phyloP scores from a whole-genome alignment of 2,329 filamentous ascomycete species.

The Fusarium pseudograminearum region DNA sequence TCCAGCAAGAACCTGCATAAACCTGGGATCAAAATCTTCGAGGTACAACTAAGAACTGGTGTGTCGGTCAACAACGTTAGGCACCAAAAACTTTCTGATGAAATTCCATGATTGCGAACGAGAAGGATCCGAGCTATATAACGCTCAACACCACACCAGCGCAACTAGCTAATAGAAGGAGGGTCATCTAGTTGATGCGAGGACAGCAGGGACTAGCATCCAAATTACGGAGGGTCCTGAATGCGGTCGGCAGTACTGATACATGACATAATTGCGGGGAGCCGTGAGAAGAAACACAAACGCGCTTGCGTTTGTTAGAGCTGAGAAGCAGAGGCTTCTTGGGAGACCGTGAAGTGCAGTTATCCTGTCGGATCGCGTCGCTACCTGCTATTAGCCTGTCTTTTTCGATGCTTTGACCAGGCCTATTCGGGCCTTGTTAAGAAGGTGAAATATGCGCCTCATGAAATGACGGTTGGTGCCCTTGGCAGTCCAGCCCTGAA shows the following conservation, averaged over 20 bases:
- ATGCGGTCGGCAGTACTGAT: conserved; percentile 52
- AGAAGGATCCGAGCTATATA: conserved; percentile 49
- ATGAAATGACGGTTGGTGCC: conserved; percentile 34
- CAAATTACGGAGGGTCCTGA: conserved; percentile 54
- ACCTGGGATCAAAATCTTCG: conserved; percentile 34
- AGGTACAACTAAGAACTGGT: conserved; percentile 25
- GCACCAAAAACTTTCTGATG: conserved; percentile 45
- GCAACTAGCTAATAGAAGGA: conserved; percentile 34
- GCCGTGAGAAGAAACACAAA: conserved; percentile 35
- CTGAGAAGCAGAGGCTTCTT: conserved; percentile 42
- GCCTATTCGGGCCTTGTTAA: conserved; percentile 44
- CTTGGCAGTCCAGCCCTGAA: conserved; percentile 37
- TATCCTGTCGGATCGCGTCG: conserved; percentile 35
- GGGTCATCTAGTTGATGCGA: conserved; percentile 41
- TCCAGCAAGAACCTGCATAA: conserved; percentile 28
- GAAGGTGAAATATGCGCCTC: conserved; percentile 26
- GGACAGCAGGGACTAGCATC: conserved; percentile 48
- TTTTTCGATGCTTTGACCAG: conserved; percentile 44
- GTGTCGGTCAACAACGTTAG: conserved; percentile 44
- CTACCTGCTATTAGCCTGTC: conserved; percentile 36
- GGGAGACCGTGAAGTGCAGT: conserved; percentile 36
- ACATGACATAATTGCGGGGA: conserved; percentile 63
- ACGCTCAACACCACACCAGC: conserved; percentile 33
- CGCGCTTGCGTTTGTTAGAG: conserved; percentile 29
- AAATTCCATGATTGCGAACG: conserved; percentile 39